Conservation (phyloP, 2,329 filamentous ascomycete genomes). For the Arachnomyces sp. region DNA sequence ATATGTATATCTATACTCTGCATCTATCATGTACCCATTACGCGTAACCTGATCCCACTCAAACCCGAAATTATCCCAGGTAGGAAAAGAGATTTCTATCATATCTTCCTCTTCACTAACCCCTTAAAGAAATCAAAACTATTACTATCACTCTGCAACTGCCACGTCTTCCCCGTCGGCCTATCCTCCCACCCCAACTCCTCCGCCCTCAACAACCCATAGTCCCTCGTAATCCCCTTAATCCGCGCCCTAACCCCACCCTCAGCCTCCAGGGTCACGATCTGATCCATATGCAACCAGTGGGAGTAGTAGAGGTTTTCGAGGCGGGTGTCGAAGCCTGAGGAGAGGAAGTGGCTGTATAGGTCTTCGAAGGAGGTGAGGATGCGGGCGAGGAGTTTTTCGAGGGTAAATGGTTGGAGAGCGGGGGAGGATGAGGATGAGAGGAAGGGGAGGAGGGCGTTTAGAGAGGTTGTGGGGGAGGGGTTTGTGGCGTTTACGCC, state of each 20-base stretch:
- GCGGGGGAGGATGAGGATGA: constrained; percentile 29
- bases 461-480: constrained; percentile 79
- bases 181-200: constrained; percentile 68
- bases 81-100: too few species aligned
- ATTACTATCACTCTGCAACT: constrained; percentile 91
- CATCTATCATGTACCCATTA: too few species aligned
- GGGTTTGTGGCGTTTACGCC: constrained; percentile 81
- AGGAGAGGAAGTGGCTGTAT: constrained; percentile 65
- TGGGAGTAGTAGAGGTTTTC: constrained; percentile 70
- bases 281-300: constrained; percentile 78
- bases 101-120: constrained; percentile 71
- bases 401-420: constrained; percentile 40
- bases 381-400: constrained; percentile 74
- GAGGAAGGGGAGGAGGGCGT: constrained; percentile 52
- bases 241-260: constrained; percentile 68
- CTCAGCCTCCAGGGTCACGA: constrained; percentile 71
- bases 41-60: too few species aligned
- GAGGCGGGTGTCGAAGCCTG: constrained; percentile 66
- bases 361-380: constrained; percentile 69
- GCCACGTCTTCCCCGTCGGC: constrained; percentile 68
- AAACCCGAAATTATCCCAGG: too few species aligned
- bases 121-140: constrained; percentile 97
- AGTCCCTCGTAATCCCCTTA: constrained; percentile 83
- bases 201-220: constrained; percentile 77
- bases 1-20: too few species aligned